Percentiles rank a stretch among this genome's conserved stretches.
Conservation (phyloP, 164 flowering plant species). For the Santalum album region DNA sequence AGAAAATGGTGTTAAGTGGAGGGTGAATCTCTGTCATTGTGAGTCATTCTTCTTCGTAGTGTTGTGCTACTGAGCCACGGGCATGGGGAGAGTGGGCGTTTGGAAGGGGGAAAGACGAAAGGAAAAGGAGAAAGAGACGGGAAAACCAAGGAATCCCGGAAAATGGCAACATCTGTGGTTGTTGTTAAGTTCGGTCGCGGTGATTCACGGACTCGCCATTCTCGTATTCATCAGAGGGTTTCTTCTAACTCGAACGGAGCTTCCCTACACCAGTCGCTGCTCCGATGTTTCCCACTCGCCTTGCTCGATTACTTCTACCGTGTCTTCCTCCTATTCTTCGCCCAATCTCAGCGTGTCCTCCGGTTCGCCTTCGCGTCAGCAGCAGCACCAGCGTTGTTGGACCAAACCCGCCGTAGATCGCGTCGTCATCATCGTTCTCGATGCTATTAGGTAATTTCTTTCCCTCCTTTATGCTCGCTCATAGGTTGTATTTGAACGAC, state of each 20-base stretch:
- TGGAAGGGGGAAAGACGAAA: background rate
- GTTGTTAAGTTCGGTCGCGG: conserved; percentile 23
- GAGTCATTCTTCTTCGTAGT: too few species aligned
- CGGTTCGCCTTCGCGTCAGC: background rate
- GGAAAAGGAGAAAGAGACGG: conserved; percentile 15
- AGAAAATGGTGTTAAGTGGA: too few species aligned
- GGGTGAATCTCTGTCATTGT: too few species aligned
- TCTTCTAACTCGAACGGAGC: conserved; percentile 89
- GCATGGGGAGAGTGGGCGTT: too few species aligned
- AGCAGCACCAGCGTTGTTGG: conserved; percentile 45
- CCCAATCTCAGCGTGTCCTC: background rate
- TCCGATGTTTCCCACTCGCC: conserved; percentile 60
- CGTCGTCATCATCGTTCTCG: conserved; percentile 72
- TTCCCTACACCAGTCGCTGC: conserved; percentile 61
- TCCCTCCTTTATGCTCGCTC: background rate
- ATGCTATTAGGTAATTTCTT: conserved; percentile 63
- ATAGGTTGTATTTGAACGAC: background rate
- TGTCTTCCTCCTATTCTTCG: background rate
- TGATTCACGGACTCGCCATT: conserved; percentile 56
- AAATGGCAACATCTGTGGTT: conserved; percentile 16
- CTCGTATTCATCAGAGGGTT: conserved; percentile 76
- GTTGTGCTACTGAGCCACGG: too few species aligned
- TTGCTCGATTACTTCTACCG: conserved; percentile 27
- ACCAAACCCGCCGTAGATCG: conserved; percentile 71
- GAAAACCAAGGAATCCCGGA: background rate